Percentiles rank a stretch among this genome's conserved stretches.
These are phyloP conservation scores for Sporopachydermia quercuum DNA, from an alignment of 805 yeast genomes.

Conservation along the genomic window DNA sequence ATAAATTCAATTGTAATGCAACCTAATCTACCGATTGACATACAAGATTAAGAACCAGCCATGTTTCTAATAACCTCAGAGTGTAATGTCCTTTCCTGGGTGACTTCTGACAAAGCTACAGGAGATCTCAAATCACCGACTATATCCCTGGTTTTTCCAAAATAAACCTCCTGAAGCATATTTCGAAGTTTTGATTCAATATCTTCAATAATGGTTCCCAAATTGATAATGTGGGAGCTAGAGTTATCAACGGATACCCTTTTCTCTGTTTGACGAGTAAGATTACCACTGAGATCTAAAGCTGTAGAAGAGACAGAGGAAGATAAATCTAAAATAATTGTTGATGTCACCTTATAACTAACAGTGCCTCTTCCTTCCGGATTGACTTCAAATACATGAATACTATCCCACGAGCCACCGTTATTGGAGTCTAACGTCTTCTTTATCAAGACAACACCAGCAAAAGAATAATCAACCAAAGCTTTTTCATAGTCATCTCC, in stretches of 20 bases:
- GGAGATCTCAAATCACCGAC: conserved; percentile 45
- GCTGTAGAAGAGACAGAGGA: conserved; percentile 10
- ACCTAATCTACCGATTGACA: no score
- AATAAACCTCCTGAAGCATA: conserved; percentile 82
- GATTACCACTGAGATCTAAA: conserved; percentile 56
- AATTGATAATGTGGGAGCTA: conserved; percentile 64
- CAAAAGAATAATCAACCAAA: conserved; percentile 40
- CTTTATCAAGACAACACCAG: conserved; percentile 82
- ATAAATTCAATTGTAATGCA: not conserved
- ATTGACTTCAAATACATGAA: conserved; percentile 77
- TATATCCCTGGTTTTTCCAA: conserved; percentile 86
- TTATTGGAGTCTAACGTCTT: conserved; percentile 32
- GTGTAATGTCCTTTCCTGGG: not conserved
- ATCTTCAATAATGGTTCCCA: conserved; percentile 79
- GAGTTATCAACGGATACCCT: conserved; percentile 26
- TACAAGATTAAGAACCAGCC: no score
- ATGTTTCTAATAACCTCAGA: not conserved
- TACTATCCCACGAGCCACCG: conserved; percentile 60
- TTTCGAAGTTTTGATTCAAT: conserved; percentile 78
- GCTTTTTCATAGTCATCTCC: conserved; percentile 20
- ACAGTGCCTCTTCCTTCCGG: conserved; percentile 20
- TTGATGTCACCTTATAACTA: conserved; percentile 65
- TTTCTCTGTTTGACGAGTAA: conserved; percentile 71
- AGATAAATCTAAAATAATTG: conserved; percentile 63
- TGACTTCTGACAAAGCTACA: not conserved